Percentiles rank a stretch among this genome's conserved stretches.
phyloP scores from a whole-genome alignment of 2,329 filamentous ascomycete species.

The Neospermospora avenae region DNA sequence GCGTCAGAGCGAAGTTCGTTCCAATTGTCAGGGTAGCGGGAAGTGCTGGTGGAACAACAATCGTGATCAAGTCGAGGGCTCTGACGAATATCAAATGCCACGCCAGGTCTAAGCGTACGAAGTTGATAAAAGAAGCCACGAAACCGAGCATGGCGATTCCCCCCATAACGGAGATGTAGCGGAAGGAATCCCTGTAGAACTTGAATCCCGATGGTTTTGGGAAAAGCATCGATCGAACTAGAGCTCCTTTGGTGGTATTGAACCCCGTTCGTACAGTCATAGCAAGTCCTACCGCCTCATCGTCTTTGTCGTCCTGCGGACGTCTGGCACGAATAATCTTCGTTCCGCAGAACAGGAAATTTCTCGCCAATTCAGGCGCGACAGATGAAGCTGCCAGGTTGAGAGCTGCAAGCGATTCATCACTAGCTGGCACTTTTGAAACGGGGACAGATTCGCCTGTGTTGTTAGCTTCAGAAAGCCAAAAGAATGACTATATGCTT shows the following conservation, averaged over 20 bases:
- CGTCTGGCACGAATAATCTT: conserved; percentile 89
- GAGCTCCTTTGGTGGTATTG: conserved; percentile 92
- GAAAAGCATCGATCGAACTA: conserved; percentile 97
- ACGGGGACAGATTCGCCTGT: conserved; percentile 91
- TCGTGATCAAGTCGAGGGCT: conserved; percentile 92
- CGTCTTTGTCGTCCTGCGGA: conserved; percentile 80
- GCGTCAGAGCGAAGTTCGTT: conserved; percentile 86
- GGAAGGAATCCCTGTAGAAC: conserved; percentile 96
- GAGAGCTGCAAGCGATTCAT: conserved; percentile 73
- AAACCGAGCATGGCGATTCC: conserved; percentile 83
- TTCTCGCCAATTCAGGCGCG: conserved; percentile 76
- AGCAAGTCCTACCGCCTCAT: conserved; percentile 86
- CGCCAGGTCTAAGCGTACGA: conserved; percentile 75
- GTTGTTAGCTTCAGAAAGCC: background rate
- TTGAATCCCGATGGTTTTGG: conserved; percentile 98
- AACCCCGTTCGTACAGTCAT: conserved; percentile 94
- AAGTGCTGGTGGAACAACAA: conserved; percentile 91
- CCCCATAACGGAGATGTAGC: conserved; percentile 97
- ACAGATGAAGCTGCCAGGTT: conserved; percentile 79
- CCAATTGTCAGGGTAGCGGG: conserved; percentile 95
- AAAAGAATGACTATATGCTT: conserved; percentile 16
- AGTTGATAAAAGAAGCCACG: conserved; percentile 87
- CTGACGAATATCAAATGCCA: conserved; percentile 92
- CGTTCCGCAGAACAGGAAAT: conserved; percentile 92
- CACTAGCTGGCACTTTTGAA: conserved; percentile 80